These are phyloP conservation scores for Graphilbum ipis-grandicollis DNA, from an alignment of 2,329 filamentous ascomycete genomes.

Conservation along the genomic window DNA sequence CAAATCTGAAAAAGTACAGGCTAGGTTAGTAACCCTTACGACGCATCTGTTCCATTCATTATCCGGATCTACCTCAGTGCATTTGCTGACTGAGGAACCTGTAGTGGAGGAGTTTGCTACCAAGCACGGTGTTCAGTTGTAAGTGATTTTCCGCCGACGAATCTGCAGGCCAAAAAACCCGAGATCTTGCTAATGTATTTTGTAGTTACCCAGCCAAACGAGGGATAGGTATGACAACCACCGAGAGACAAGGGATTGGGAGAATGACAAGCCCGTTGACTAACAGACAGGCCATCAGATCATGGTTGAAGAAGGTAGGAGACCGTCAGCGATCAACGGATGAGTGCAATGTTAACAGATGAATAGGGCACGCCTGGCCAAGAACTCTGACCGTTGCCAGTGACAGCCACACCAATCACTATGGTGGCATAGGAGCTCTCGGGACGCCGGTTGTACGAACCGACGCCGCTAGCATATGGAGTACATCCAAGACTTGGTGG, in stretches of 20 bases:
- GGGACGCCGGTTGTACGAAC: slow-evolving; percentile 75
- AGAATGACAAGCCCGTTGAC: too few relatives aligned
- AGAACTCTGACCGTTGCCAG: slow-evolving; percentile 67
- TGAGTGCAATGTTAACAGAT: background rate
- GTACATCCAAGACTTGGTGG: slow-evolving; percentile 72
- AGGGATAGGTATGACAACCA: too few relatives aligned
- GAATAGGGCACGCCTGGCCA: slow-evolving; percentile 48
- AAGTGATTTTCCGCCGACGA: slow-evolving; percentile 3
- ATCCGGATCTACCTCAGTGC: too few relatives aligned
- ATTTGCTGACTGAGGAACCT: too few relatives aligned
- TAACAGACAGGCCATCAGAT: too few relatives aligned
- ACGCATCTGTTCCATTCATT: too few relatives aligned
- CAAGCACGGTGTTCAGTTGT: slow-evolving; percentile 56
- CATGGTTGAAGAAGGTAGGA: slow-evolving; percentile 64
- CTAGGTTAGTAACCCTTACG: too few relatives aligned
- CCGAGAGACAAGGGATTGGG: too few relatives aligned
- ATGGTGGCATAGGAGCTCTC: slow-evolving; percentile 61
- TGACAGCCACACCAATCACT: slow-evolving; percentile 52
- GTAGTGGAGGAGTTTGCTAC: slow-evolving; percentile 72
- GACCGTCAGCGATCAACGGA: background rate
- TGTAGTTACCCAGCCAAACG: slow-evolving; percentile 30
- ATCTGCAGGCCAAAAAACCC: background rate
- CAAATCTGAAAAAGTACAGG: slow-evolving; percentile 67
- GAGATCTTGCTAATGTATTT: background rate
- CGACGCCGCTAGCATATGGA: slow-evolving; percentile 75